A percentile compares a stretch with the other conserved stretches of the same genome.
Conservation (phyloP, 208 protist species). For the Tetramitus jugosus region DNA sequence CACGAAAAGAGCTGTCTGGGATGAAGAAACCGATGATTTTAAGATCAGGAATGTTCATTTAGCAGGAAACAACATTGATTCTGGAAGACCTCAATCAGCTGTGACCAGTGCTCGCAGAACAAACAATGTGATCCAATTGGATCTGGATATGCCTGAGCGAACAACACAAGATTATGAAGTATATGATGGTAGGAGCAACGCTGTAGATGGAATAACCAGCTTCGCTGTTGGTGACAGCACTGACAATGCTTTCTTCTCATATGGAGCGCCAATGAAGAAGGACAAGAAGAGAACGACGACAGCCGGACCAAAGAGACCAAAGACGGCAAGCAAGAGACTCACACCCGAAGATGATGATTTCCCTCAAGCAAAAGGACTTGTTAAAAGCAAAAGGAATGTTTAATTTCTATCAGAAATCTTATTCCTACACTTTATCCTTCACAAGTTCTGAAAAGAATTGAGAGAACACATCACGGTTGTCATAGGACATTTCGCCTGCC, state of each 20-base stretch:
- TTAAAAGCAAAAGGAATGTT: no score
- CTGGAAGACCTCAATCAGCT: neutral
- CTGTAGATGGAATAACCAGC: neutral
- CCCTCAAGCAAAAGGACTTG: no score
- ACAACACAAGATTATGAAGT: conserved; percentile 43
- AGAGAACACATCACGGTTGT: no score
- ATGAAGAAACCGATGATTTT: conserved; percentile 27
- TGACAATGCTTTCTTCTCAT: neutral
- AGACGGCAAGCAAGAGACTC: neutral
- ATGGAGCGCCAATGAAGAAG: neutral
- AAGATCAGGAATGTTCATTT: conserved; percentile 1
- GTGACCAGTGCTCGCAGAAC: neutral
- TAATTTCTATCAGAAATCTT: no score
- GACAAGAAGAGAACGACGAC: neutral
- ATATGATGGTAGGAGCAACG: neutral
- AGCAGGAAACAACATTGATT: conserved; percentile 33
- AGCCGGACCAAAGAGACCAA: neutral
- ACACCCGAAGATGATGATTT: no score
- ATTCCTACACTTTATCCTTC: no score
- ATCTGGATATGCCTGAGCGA: conserved; percentile 48
- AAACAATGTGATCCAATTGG: conserved; percentile 34
- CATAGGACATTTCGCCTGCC: no score
- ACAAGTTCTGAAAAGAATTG: no score
- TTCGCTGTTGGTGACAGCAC: neutral
- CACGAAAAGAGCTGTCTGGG: conserved; percentile 29